phyloP scores from a whole-genome alignment of 208 protist genomes.

The Leishmania tarentolae region DNA sequence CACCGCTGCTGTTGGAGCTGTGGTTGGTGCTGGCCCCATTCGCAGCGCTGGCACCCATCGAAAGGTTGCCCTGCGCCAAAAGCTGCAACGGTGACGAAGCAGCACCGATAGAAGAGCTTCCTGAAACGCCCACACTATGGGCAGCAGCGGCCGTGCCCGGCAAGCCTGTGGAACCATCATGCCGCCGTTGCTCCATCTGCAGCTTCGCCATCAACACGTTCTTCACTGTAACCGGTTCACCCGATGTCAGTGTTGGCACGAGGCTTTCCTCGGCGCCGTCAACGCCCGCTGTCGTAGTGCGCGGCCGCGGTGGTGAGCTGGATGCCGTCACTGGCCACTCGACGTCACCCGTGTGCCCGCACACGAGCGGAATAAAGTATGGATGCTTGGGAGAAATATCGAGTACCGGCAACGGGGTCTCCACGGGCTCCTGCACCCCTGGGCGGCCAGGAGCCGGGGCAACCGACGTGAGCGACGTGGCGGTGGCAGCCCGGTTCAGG shows the following conservation, averaged over 20 bases:
- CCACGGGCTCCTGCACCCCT: slow-evolving; percentile 21
- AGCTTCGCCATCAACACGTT: slow-evolving; percentile 57
- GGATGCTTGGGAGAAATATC: slow-evolving; percentile 64
- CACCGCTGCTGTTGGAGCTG: background rate
- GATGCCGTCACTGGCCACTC: slow-evolving; percentile 19
- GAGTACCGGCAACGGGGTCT: slow-evolving; percentile 46
- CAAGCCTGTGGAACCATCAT: background rate
- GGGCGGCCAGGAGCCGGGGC: slow-evolving; percentile 19
- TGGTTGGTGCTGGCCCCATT: background rate
- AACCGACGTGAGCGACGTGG: slow-evolving; percentile 29
- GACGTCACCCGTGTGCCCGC: slow-evolving; percentile 22
- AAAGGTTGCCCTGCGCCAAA: slow-evolving; percentile 18
- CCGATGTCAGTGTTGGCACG: slow-evolving; percentile 4
- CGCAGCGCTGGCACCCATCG: background rate
- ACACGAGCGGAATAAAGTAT: slow-evolving; percentile 55
- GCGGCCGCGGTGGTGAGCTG: slow-evolving; percentile 11
- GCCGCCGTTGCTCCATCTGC: slow-evolving; percentile 36
- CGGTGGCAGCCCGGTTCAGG: slow-evolving; percentile 25
- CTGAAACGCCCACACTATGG: background rate
- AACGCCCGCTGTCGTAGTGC: background rate
- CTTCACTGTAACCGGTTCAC: slow-evolving; percentile 22
- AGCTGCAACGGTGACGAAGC: slow-evolving; percentile 12
- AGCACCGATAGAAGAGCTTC: background rate
- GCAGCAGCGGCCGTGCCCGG: slow-evolving; percentile 1
- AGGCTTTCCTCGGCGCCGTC: background rate